phyloP scores from a whole-genome alignment of 2,329 filamentous ascomycete genomes.

The Elsinoe australis region DNA sequence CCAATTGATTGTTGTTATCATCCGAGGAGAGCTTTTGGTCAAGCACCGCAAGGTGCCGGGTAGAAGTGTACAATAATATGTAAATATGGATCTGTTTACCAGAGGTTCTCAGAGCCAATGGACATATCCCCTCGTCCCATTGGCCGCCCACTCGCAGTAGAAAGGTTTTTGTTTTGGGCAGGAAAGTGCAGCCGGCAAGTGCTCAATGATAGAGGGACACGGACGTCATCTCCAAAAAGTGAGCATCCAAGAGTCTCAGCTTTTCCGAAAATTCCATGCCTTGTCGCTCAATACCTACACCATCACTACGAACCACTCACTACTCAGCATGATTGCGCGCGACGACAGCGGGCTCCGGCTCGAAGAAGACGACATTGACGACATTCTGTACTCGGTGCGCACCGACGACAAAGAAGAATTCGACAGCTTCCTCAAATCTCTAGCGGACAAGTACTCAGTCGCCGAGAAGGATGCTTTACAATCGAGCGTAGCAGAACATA shows the following conservation, averaged over 20 bases:
- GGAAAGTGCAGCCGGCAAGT: background rate
- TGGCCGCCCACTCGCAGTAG: too few species aligned
- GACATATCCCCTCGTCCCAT: too few species aligned
- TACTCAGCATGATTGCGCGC: slow-evolving; percentile 4
- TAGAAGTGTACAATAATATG: too few species aligned
- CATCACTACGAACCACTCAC: slow-evolving; percentile 15
- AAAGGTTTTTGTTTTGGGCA: too few species aligned
- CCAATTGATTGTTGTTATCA: background rate
- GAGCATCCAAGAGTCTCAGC: background rate
- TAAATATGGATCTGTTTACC: too few species aligned
- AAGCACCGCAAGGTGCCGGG: too few species aligned
- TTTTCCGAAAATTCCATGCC: slow-evolving; percentile 13
- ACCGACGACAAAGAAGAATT: slow-evolving; percentile 68
- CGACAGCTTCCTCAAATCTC: slow-evolving; percentile 47
- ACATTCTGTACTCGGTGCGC: slow-evolving; percentile 81
- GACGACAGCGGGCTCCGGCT: slow-evolving; percentile 14
- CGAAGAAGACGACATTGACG: slow-evolving; percentile 68
- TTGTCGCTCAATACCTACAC: too few species aligned
- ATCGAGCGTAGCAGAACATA: slow-evolving; percentile 64
- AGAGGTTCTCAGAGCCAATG: too few species aligned
- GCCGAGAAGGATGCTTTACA: slow-evolving; percentile 57
- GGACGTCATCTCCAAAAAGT: slow-evolving; percentile 1
- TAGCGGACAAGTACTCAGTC: slow-evolving; percentile 56
- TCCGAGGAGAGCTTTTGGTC: background rate
- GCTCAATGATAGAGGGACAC: background rate